Base-by-base conservation (phyloP, 176 grass and related monocot species). In the Cenchrus purpureus region DNA sequence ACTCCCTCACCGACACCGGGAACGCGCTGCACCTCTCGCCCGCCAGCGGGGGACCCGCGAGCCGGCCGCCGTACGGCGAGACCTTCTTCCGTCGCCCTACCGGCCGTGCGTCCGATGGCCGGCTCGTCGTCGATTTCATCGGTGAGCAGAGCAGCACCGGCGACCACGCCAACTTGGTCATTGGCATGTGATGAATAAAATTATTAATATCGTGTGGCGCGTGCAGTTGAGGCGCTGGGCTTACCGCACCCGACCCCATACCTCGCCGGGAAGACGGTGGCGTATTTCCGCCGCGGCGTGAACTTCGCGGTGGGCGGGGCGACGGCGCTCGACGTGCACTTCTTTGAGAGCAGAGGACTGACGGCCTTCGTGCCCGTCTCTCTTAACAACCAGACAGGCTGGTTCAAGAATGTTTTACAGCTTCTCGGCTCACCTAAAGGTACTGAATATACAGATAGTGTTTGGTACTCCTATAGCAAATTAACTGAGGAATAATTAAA, bases 251-350 rank as follows among this genome's bases (percentile, higher is more conserved):
- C 90, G 22, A 77, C 64, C 12, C 92, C 92, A n/a, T 92, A 89
- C 71, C 88, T 97, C 3, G 94, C 83, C 37, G 92, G 92, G 13
- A 76, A 77, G 56, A 58, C 56, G 12, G 74, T 88, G 4, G 80
- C 84, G 19, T 83, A 89, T 42, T 97, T 92, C 75, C 54, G 40
- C 1, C 76, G 84, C 10, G 94, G 94, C 10, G 90, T 82, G 4
- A 97, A 94, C 79, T 92, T 97, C 8, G 94, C 89, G 1, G 85
- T 92, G 11, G 88, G 79, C 10, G 92, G 92, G 29, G 90, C 90
- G 0, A 94, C 94, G 4, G 92, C 90, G 20, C 59, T 89, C 3
- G 85, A 85, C n/a, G 25, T 60, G 34, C 64, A 29, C 10, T 94
- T 88, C 80, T 87, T 97, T 28, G 34, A 32, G 83, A 58, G 84